Evolutionary conservation across 73 alveolate genomes (phyloP).

Genomic region (Paramecium octaurelia): DNA sequence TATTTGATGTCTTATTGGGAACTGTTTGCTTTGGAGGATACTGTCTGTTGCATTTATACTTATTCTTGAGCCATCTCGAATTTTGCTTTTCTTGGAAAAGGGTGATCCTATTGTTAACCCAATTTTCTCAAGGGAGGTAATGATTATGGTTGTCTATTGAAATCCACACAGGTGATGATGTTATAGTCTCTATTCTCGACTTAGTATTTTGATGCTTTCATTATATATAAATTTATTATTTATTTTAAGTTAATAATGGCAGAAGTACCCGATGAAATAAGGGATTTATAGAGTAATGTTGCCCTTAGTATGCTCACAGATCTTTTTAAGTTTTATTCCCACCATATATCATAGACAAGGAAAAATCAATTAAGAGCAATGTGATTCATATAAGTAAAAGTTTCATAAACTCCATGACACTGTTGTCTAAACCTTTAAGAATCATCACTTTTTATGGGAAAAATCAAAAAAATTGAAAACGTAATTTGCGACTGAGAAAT

Average conservation of each 20-base stretch:
- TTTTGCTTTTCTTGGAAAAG: constrained; percentile 41
- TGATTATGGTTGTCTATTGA: not conserved
- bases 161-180: constrained; percentile 33
- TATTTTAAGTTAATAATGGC: not conserved
- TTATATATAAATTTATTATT: not conserved
- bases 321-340: not conserved
- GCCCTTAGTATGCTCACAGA: constrained; percentile 63
- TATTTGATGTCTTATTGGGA: not conserved
- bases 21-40: not conserved
- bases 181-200: constrained; percentile 43
- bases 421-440: constrained; percentile 64
- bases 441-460: constrained; percentile 61
- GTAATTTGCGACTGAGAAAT: constrained; percentile 56
- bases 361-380: constrained; percentile 52
- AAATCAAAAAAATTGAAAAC: constrained; percentile 64
- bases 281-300: constrained; percentile 56
- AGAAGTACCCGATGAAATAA: constrained; percentile 48
- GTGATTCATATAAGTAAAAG: constrained; percentile 63
- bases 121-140: constrained; percentile 38
- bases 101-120: not conserved
- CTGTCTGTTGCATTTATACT: constrained; percentile 7
- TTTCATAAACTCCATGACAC: constrained; percentile 66
- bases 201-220: constrained; percentile 46
- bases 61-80: constrained; percentile 11
- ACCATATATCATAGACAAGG: constrained; percentile 27